phyloP scores from a whole-genome alignment of 1,139 yeast species.

The Eremothecium sinecaudum region DNA sequence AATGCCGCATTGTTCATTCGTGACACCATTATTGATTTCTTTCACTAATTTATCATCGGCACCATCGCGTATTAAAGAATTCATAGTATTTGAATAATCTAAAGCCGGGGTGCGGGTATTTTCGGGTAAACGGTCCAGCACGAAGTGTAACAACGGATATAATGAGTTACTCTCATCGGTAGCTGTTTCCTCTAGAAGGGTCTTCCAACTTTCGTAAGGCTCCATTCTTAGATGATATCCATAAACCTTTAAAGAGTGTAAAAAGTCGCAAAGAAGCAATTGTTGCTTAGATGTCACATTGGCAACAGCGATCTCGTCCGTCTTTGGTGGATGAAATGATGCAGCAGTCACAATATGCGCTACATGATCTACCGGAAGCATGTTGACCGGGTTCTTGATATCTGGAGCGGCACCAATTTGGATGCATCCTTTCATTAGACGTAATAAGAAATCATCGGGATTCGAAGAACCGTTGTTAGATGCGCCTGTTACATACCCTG shows the following conservation, averaged over 20 bases:
- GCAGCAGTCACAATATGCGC: slow-evolving; percentile 84
- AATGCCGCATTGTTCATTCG: slow-evolving; percentile 53
- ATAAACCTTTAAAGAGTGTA: slow-evolving; percentile 52
- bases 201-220: slow-evolving; percentile 74
- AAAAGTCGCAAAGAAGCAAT: slow-evolving; percentile 64
- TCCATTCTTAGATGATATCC: slow-evolving; percentile 60
- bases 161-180: slow-evolving; percentile 74
- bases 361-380: slow-evolving; percentile 98
- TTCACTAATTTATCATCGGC: slow-evolving; percentile 56
- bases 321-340: slow-evolving; percentile 63
- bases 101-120: slow-evolving; percentile 92
- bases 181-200: slow-evolving; percentile 64
- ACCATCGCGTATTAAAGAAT: slow-evolving; percentile 52
- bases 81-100: slow-evolving; percentile 71
- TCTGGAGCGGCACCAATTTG: slow-evolving; percentile 83
- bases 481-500: slow-evolving; percentile 92
- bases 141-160: slow-evolving; percentile 89
- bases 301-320: slow-evolving; percentile 53
- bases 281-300: slow-evolving; percentile 98
- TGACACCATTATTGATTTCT: slow-evolving; percentile 66
- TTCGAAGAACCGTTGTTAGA: slow-evolving; percentile 77
- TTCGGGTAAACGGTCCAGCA: slow-evolving; percentile 81
- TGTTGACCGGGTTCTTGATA: slow-evolving; percentile 78
- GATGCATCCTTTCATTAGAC: slow-evolving; percentile 90
- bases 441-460: slow-evolving; percentile 88